Conservation (phyloP, 495 filamentous ascomycete species). For the Trichoderma orchidacearum region DNA sequence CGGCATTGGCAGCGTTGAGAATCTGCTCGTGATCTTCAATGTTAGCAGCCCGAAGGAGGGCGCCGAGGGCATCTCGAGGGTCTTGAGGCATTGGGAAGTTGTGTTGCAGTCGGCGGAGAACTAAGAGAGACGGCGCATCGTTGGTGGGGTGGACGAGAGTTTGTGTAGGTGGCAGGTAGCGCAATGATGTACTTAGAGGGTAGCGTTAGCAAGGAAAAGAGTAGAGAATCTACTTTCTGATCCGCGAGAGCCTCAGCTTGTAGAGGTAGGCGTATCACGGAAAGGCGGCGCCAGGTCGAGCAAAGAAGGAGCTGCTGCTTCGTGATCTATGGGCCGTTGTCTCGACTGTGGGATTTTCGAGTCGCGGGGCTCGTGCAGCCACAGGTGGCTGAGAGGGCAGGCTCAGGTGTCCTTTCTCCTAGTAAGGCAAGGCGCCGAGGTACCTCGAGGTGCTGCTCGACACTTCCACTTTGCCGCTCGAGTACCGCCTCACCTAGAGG, state of each 20-base stretch:
- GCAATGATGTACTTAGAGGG: too few species aligned
- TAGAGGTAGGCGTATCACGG: too few species aligned
- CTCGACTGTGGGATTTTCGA: neutral
- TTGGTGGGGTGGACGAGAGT: neutral
- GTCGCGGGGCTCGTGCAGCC: neutral
- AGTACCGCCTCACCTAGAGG: neutral
- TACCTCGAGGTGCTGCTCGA: neutral
- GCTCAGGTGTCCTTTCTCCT: neutral
- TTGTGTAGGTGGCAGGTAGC: too few species aligned
- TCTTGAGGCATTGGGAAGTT: slow-evolving; percentile 19
- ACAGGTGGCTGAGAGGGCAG: neutral
- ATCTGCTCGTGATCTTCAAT: slow-evolving; percentile 35
- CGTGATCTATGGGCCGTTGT: neutral
- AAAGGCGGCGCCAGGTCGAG: neutral
- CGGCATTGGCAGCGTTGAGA: slow-evolving; percentile 44
- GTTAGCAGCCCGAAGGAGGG: slow-evolving; percentile 30
- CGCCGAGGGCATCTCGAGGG: slow-evolving; percentile 34
- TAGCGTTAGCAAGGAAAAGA: too few species aligned
- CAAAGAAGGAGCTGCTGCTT: neutral
- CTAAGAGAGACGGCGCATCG: slow-evolving; percentile 3
- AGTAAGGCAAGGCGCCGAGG: neutral
- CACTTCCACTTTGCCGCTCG: too few species aligned
- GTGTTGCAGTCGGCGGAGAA: neutral
- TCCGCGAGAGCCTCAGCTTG: too few species aligned
- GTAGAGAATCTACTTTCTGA: too few species aligned